Base-by-base conservation (phyloP, 768 basidiomycete genomes). In the Fistulinella prunicolor region DNA sequence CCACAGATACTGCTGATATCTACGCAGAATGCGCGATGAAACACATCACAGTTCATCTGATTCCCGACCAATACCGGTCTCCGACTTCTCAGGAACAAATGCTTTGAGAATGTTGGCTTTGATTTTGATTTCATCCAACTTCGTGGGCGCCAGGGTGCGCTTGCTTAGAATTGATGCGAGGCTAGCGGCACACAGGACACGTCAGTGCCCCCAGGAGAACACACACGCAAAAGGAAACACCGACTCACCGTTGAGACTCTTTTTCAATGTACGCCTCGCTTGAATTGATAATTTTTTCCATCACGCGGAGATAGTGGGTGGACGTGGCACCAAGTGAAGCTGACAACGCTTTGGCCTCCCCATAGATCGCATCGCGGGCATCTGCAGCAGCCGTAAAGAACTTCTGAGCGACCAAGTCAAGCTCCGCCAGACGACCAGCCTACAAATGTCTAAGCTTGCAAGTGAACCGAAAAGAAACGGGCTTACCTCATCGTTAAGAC, bases 111-210 rank as follows among this genome's bases (percentile, higher is more conserved):
- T 80, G 73, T 98, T 98, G 45, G 81, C 77, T 73, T 95, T 97
- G 65, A 89, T 79, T 70, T 90, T 88, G 62, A 97, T 84, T 72
- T 97, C 93, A 63, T 99, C 96, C 36, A 94, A 70, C 71, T 98
- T 97, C 35, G 75, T 69, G 0, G 79, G 75, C 8, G 86, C 75
- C 36, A 97, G 73, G n/a, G 74, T 82, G 41, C 85, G 83, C 68
- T 94, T 95, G 59, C 73, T 69, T 49, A 94, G 76, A 59, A 95
- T 88, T 51, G 80, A 79, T 49, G 74, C 75, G 53, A 93, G 73
- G n/a, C 91, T 92, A 56, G 8, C 46, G 47, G 39, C 6, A 35
- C 24, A 36, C 14, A 21, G 9, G 14, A 53, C 47, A 42, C 37
- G 14, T 58, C 34, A 46, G 51, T 19, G 34, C 26, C 26, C 46